A percentile compares a stretch with the other conserved stretches of the same genome.
Evolutionary conservation across 179 eudicot genomes (phyloP).

Genomic region (Vitellaria paradoxa): DNA sequence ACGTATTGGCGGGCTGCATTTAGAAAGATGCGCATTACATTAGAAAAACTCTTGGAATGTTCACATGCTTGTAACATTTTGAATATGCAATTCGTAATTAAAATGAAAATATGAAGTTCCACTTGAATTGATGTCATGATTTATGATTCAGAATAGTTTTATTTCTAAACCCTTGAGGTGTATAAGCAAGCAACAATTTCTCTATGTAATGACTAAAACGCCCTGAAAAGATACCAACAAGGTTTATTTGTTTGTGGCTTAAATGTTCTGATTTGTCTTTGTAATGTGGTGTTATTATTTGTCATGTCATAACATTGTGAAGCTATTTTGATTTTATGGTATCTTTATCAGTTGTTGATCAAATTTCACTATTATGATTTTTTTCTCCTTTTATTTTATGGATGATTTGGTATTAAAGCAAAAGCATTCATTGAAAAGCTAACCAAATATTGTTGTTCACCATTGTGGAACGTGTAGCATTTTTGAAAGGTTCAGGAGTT

Average conservation of each 20-base stretch:
- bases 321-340: not conserved
- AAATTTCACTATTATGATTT: not conserved
- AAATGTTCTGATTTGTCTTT: not conserved
- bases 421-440: not conserved
- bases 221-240: not conserved
- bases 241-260: not conserved
- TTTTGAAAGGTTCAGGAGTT: constrained; percentile 24
- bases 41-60: not conserved
- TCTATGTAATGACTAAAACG: not conserved
- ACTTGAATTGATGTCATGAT: not conserved
- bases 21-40: not conserved
- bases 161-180: not conserved
- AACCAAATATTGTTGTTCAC: not conserved
- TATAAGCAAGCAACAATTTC: not conserved
- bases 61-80: too few species aligned
- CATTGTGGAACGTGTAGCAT: constrained; percentile 7
- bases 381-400: not conserved
- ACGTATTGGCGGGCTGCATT: not conserved
- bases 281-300: not conserved
- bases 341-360: not conserved
- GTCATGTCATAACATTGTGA: not conserved
- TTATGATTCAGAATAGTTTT: not conserved
- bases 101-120: not conserved
- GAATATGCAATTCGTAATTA: not conserved
- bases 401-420: not conserved